phyloP scores from a whole-genome alignment of 768 basidiomycete genomes.

The Strobilomyces dryophilus region DNA sequence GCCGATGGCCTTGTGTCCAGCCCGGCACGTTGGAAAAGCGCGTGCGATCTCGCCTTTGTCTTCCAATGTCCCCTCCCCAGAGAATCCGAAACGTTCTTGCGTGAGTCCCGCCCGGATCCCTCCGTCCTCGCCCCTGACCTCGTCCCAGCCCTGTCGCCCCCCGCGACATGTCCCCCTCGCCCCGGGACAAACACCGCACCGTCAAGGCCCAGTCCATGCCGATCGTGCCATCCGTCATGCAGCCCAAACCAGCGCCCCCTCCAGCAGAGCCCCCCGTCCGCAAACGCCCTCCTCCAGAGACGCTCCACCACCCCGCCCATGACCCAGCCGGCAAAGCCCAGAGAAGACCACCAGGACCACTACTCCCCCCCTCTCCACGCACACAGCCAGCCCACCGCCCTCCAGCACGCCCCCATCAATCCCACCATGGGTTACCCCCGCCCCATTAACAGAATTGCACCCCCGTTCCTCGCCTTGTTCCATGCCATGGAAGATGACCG shows the following conservation, averaged over 20 bases:
- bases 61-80: slow-evolving; percentile 57
- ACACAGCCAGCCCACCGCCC: slow-evolving; percentile 27
- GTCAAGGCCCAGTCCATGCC: slow-evolving; percentile 61
- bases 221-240: slow-evolving; percentile 53
- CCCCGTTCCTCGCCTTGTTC: slow-evolving; percentile 54
- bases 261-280: slow-evolving; percentile 35
- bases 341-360: slow-evolving; percentile 35
- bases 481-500: slow-evolving; percentile 59
- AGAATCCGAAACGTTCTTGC: slow-evolving; percentile 49
- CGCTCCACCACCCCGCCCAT: slow-evolving; percentile 32
- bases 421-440: slow-evolving; percentile 54
- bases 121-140: slow-evolving; percentile 4
- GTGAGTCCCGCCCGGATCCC: slow-evolving; percentile 31
- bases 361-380: slow-evolving; percentile 43
- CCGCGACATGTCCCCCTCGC: slow-evolving; percentile 42
- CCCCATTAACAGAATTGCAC: slow-evolving; percentile 53
- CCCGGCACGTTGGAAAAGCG: slow-evolving; percentile 68
- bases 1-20: slow-evolving; percentile 20
- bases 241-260: slow-evolving; percentile 35
- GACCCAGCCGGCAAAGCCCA: slow-evolving; percentile 26
- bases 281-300: slow-evolving; percentile 32
- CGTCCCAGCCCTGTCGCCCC: slow-evolving; percentile 29
- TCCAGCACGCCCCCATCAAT: slow-evolving; percentile 19
- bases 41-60: slow-evolving; percentile 36
- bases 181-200: slow-evolving; percentile 47